Evolutionary conservation across 192 early-diverging fungal genomes (phyloP).

Genomic region (Backusella mclennaniae): DNA sequence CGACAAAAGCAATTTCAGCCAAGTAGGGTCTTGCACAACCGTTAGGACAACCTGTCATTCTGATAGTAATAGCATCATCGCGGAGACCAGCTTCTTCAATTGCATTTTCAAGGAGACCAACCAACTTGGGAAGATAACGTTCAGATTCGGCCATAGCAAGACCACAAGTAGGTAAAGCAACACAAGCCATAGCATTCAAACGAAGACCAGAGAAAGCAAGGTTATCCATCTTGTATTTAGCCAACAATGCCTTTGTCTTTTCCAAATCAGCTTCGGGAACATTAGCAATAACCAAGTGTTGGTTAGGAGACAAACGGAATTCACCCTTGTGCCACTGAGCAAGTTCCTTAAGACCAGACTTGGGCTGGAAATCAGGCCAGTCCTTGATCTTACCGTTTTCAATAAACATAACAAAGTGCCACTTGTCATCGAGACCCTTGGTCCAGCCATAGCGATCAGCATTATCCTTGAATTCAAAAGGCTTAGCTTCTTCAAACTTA

Average conservation of each 20-base stretch:
- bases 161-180: slow-evolving; percentile 92
- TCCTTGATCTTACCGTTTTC: slow-evolving; percentile 93
- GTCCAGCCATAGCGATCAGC: slow-evolving; percentile 96
- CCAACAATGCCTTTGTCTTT: slow-evolving; percentile 67
- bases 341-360: slow-evolving; percentile 77
- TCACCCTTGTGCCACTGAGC: slow-evolving; percentile 72
- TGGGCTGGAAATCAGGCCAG: slow-evolving; percentile 65
- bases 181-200: slow-evolving; percentile 94
- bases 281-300: slow-evolving; percentile 83
- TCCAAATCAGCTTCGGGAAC: slow-evolving; percentile 70
- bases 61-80: slow-evolving; percentile 88
- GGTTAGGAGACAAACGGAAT: slow-evolving; percentile 92
- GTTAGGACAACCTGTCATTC: slow-evolving; percentile 99
- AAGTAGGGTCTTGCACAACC: slow-evolving; percentile 94
- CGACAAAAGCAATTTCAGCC: slow-evolving; percentile 93
- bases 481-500: slow-evolving; percentile 61
- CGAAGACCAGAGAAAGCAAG: slow-evolving; percentile 75
- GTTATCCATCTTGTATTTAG: slow-evolving; percentile 81
- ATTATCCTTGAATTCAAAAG: slow-evolving; percentile 83
- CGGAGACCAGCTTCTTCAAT: slow-evolving; percentile 81
- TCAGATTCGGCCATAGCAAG: slow-evolving; percentile 98
- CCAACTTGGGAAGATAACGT: slow-evolving; percentile 87
- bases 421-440: slow-evolving; percentile 60
- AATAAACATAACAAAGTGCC: slow-evolving; percentile 88
- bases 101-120: slow-evolving; percentile 74